A percentile compares a stretch with the other conserved stretches of the same genome.
Conservation (phyloP, 495 filamentous ascomycete species). For the Xylaria cubensis region DNA sequence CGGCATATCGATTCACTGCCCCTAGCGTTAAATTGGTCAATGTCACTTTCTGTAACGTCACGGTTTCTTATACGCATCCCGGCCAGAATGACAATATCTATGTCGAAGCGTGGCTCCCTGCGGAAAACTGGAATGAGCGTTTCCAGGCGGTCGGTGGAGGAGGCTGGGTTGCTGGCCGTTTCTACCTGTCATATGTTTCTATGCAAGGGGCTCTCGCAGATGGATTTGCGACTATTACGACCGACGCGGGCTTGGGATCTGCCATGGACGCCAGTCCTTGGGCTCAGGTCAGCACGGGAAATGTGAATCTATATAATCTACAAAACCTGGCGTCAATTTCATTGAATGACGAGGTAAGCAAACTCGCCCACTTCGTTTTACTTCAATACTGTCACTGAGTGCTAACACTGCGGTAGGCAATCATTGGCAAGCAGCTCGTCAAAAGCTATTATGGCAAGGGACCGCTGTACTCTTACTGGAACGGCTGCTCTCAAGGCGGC, state of each 20-base stretch:
- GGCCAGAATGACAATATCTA: conserved; percentile 46
- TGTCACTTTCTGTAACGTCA: conserved; percentile 50
- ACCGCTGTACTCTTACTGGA: conserved; percentile 51
- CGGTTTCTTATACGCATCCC: conserved; percentile 51
- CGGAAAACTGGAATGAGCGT: conserved; percentile 49
- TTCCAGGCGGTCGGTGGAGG: conserved; percentile 54
- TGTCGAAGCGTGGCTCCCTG: conserved; percentile 48
- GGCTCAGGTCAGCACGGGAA: conserved; percentile 48
- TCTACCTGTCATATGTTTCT: conserved; percentile 15
- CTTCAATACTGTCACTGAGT: not conserved
- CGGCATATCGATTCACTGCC: not conserved
- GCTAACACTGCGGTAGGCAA: conserved; percentile 28
- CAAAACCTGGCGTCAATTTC: conserved; percentile 46
- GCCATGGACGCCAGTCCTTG: conserved; percentile 34
- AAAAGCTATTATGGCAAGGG: conserved; percentile 43
- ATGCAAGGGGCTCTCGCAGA: conserved; percentile 41
- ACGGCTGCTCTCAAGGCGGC: conserved; percentile 54
- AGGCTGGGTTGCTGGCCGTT: conserved; percentile 46
- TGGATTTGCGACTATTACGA: conserved; percentile 49
- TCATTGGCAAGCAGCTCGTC: conserved; percentile 44
- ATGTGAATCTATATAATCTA: conserved; percentile 48
- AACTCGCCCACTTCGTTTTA: not conserved
- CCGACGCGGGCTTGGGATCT: conserved; percentile 48
- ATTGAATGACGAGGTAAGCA: conserved; percentile 34
- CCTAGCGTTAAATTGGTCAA: not conserved